Evolutionary conservation across 164 flowering plant genomes (phyloP), one percentile per base, ranked within the genome.

Genomic region (Santalum album): DNA sequence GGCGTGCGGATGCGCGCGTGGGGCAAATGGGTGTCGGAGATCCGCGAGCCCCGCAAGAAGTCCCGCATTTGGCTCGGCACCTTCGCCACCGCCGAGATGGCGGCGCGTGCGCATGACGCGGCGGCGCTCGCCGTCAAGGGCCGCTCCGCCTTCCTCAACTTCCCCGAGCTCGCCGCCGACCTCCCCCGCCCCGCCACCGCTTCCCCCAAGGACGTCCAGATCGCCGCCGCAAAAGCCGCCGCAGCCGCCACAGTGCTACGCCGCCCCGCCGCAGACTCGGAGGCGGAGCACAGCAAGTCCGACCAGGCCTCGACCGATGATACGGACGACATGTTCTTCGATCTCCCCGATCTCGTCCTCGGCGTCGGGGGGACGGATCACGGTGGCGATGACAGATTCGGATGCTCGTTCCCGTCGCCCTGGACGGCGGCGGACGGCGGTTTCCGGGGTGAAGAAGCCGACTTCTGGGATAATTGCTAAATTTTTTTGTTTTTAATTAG

Each of bases 1-100:
- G 85, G 85, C 2, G 85, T 80, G 0, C 46, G 85, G 20, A 77
- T 69, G 78, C 67, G 85, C 0, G 73, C 63, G 32, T 80, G 85
- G 85, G 85, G 85, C 0, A 77, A 68, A 56, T 80, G 85, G 85
- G 85, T 78, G 35, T 78, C 80, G 0, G 83, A 78, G 57, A 76
- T 78, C 36, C 75, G 80, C 1, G 83, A 74, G 55, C 78, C 80
- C 1, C 69, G 67, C 51, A 78, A 78, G 67, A 78, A 71, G 55
- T 71, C 80, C 2, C 68, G 83, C 48, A 76, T 78, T 26, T 78
- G 83, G 83, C 77, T 78, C 0, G 83, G 83, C 16, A 69, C 83
- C 2, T 76, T 71, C 24, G 51, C 72, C 14, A 75, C 75, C 9
- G 59, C 83, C 0, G 80, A 78, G 51, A 78, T 78, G 83, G 83